Evolutionary conservation across 768 basidiomycete genomes (phyloP).

Genomic region (Omphalotus guepiniiformis): DNA sequence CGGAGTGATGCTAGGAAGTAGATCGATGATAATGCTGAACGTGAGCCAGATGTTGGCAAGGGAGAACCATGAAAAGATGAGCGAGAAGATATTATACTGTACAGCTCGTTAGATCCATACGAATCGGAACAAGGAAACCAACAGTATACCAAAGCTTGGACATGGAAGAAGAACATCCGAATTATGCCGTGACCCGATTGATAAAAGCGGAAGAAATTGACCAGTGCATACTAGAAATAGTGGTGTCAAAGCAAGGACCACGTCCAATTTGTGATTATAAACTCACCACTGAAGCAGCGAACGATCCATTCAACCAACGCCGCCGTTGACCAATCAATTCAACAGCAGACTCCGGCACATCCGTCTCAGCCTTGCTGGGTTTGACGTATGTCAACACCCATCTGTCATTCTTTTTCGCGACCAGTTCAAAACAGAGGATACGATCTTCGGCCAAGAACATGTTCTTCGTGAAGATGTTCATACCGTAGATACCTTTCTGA

Average conservation of each 20-base stretch:
- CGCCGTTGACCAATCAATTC: constrained; percentile 95
- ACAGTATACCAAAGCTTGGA: constrained; percentile 72
- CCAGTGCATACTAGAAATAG: constrained; percentile 74
- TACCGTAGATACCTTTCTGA: constrained; percentile 89
- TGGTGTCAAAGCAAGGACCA: background rate
- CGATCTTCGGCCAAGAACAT: constrained; percentile 88
- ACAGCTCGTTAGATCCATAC: too few species aligned
- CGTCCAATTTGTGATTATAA: background rate
- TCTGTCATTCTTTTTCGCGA: constrained; percentile 79
- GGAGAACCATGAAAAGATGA: constrained; percentile 92
- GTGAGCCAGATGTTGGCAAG: constrained; percentile 91
- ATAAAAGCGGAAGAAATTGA: constrained; percentile 90
- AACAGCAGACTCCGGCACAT: constrained; percentile 89
- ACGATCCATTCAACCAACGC: constrained; percentile 95
- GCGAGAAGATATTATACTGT: constrained; percentile 80
- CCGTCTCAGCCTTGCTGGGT: constrained; percentile 93
- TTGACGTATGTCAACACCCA: constrained; percentile 94
- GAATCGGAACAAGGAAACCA: background rate
- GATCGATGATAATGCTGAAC: constrained; percentile 93
- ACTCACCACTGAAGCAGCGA: constrained; percentile 85
- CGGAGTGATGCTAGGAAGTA: constrained; percentile 49
- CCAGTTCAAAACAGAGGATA: constrained; percentile 95
- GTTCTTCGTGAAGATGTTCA: constrained; percentile 97
- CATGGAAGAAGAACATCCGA: constrained; percentile 94
- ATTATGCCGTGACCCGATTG: constrained; percentile 81